Conservation (phyloP, 2,329 filamentous ascomycete genomes). For the Rhynchosporium graminicola region DNA sequence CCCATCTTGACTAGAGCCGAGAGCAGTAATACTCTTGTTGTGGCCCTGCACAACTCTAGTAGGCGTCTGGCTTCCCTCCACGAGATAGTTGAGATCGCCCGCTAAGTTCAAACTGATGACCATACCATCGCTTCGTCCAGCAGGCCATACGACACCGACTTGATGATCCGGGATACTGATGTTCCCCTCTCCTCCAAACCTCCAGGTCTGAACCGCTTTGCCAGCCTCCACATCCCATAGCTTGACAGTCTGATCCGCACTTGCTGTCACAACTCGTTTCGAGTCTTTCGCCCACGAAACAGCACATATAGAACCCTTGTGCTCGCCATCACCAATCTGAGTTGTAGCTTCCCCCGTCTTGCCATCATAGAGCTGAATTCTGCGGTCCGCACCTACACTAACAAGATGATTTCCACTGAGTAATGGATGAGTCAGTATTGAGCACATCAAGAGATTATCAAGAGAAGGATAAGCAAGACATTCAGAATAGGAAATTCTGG, state of each 20-base stretch:
- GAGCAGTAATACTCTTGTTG: slow-evolving; percentile 84
- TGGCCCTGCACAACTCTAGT: slow-evolving; percentile 79
- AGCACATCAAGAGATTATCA: too few species aligned
- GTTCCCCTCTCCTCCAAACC: slow-evolving; percentile 72
- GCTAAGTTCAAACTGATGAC: slow-evolving; percentile 87
- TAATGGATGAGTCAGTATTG: too few species aligned
- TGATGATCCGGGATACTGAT: slow-evolving; percentile 82
- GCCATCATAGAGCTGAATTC: slow-evolving; percentile 93
- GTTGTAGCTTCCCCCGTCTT: slow-evolving; percentile 85
- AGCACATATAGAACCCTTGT: slow-evolving; percentile 90
- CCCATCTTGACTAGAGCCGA: slow-evolving; percentile 56
- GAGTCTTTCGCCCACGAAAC: slow-evolving; percentile 90
- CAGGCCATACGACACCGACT: slow-evolving; percentile 89
- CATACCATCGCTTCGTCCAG: slow-evolving; percentile 77
- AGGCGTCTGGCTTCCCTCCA: slow-evolving; percentile 69
- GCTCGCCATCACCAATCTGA: slow-evolving; percentile 78
- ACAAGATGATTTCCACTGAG: slow-evolving; percentile 67
- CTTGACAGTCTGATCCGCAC: slow-evolving; percentile 91
- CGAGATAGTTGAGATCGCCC: slow-evolving; percentile 88
- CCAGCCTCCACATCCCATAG: slow-evolving; percentile 88
- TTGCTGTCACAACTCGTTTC: slow-evolving; percentile 83
- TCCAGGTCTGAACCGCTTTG: slow-evolving; percentile 79
- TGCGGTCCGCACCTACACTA: slow-evolving; percentile 88
- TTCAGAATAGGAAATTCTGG: too few species aligned
- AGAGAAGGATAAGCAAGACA: too few species aligned